These are phyloP conservation scores for Nicotiana tomentosiformis DNA, from an alignment of 257 asterid species.

Conservation along the genomic window DNA sequence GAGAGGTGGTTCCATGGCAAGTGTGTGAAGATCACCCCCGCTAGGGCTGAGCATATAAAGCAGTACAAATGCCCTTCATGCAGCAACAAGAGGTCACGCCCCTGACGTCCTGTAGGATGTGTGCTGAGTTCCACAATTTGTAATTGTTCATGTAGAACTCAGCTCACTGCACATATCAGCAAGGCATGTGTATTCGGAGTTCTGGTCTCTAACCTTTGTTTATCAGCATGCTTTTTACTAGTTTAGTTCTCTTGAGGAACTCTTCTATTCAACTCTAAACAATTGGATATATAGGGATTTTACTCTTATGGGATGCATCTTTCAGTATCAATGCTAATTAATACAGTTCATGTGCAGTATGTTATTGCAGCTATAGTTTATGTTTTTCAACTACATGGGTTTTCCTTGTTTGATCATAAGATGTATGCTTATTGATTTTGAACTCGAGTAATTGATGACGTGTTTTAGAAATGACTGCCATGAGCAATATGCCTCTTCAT, in stretches of 20 bases:
- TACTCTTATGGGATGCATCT: neutral
- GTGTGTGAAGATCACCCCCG: slow-evolving; percentile 1
- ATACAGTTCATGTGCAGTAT: neutral
- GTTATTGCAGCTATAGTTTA: neutral
- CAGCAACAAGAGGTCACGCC: no score
- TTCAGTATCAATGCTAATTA: neutral
- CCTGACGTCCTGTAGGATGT: no score
- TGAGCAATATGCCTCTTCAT: neutral
- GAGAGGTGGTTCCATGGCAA: slow-evolving; percentile 28
- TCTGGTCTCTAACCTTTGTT: neutral
- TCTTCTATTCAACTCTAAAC: neutral
- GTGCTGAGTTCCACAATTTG: no score
- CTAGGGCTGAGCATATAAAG: slow-evolving; percentile 79
- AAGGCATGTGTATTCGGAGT: neutral
- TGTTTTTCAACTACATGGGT: neutral
- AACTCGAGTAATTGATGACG: neutral
- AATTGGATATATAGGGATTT: neutral
- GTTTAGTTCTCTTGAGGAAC: neutral
- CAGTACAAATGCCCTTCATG: slow-evolving; percentile 41
- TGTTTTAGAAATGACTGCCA: neutral
- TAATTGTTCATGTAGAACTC: no score
- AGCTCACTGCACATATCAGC: no score
- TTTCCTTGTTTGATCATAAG: neutral
- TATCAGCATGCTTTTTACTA: neutral
- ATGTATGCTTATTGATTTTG: neutral